A percentile compares a stretch with the other conserved stretches of the same genome.
Conservation (phyloP, 306 rosid genomes). For the Luffa acutangula region DNA sequence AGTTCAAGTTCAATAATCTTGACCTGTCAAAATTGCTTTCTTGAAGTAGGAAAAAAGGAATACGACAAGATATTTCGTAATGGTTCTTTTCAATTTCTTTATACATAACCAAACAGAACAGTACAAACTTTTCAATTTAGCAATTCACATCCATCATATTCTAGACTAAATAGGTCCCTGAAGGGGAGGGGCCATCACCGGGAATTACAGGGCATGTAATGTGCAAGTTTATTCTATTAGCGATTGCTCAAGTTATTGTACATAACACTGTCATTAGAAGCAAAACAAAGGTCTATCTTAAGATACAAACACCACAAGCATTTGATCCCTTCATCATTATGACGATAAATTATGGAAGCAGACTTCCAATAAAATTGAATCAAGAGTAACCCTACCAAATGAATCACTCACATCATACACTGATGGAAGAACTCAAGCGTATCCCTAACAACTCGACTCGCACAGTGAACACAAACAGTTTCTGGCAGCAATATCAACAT, state of each 20-base stretch:
- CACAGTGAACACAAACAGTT: slow-evolving; percentile 17
- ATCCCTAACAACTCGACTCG: slow-evolving; percentile 10
- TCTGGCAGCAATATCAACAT: slow-evolving; percentile 15
- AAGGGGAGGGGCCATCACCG: background rate
- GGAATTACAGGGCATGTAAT: background rate
- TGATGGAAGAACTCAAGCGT: background rate
- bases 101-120: background rate
- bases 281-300: background rate
- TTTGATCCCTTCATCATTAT: slow-evolving; percentile 11
- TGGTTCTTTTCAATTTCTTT: background rate
- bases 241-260: background rate
- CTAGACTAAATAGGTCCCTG: background rate
- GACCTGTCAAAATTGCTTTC: background rate
- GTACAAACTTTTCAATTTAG: background rate
- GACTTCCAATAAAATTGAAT: slow-evolving; percentile 9
- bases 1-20: background rate
- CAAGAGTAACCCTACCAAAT: slow-evolving; percentile 6
- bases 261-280: background rate
- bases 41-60: background rate
- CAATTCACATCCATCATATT: background rate
- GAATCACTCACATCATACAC: slow-evolving; percentile 9
- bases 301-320: slow-evolving; percentile 6
- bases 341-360: background rate
- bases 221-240: slow-evolving; percentile 1
- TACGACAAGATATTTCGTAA: background rate